These are phyloP conservation scores for Penicillium parvum DNA, from an alignment of 495 filamentous ascomycete genomes.

Conservation along the genomic window DNA sequence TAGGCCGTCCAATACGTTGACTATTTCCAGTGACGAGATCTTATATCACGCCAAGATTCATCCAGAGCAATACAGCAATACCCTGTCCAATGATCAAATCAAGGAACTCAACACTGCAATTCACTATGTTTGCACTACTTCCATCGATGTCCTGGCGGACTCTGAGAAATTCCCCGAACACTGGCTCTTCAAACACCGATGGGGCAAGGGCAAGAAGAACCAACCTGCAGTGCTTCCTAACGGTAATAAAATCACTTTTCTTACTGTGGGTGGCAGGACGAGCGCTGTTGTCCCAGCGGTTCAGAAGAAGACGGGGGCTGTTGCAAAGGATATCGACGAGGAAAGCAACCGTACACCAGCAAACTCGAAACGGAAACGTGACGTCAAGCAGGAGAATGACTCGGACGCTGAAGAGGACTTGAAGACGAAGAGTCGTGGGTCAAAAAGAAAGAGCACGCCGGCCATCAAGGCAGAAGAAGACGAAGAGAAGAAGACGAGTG, in stretches of 20 bases:
- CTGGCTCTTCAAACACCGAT: conserved; percentile 90
- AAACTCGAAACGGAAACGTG: conserved; percentile 36
- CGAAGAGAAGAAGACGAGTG: conserved; percentile 18
- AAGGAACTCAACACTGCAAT: conserved; percentile 68
- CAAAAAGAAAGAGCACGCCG: conserved; percentile 21
- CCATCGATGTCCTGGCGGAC: conserved; percentile 76
- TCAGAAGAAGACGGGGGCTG: conserved; percentile 73
- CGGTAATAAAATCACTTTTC: conserved; percentile 73
- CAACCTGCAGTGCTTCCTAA: conserved; percentile 62
- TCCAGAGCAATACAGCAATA: conserved; percentile 87
- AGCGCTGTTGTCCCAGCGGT: conserved; percentile 79
- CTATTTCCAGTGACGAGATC: conserved; percentile 66
- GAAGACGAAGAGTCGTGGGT: conserved; percentile 19
- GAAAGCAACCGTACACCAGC: conserved; percentile 18
- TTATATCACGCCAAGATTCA: conserved; percentile 84
- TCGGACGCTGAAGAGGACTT: conserved; percentile 20
- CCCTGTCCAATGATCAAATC: conserved; percentile 67
- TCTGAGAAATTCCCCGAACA: conserved; percentile 77
- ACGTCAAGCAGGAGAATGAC: conserved; percentile 31
- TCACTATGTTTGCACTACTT: conserved; percentile 70
- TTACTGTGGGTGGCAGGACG: conserved; percentile 86
- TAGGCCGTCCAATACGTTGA: conserved; percentile 7
- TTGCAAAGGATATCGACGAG: conserved; percentile 33
- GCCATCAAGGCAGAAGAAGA: conserved; percentile 24
- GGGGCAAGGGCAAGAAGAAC: conserved; percentile 85